Evolutionary conservation across 2,329 filamentous ascomycete species (phyloP).

Genomic region (Rutstroemia sp.): DNA sequence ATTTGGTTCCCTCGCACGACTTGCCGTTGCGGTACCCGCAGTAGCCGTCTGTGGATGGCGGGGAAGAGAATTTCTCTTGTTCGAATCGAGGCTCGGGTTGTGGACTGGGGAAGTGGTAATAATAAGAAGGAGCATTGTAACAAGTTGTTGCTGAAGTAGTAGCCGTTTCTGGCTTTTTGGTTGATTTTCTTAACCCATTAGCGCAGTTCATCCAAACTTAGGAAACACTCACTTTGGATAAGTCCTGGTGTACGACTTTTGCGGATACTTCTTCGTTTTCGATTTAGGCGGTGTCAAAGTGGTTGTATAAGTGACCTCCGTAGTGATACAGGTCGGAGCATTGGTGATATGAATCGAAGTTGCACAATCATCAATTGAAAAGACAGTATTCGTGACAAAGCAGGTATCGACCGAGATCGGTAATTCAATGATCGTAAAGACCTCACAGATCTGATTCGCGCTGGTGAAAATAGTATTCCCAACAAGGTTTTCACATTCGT

Average conservation of each 20-base stretch:
- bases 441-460: not conserved
- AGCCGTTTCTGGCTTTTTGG: no score
- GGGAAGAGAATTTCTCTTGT: no score
- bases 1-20: no score
- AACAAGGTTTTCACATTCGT: not conserved
- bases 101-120: no score
- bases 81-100: no score
- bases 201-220: no score
- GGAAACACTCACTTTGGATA: no score
- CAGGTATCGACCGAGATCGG: not conserved
- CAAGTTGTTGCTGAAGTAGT: no score
- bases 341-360: not conserved
- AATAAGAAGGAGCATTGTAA: no score
- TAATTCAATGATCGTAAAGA: not conserved
- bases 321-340: not conserved
- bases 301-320: not conserved
- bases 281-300: not conserved
- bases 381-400: not conserved
- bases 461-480: not conserved
- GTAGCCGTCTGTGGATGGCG: no score
- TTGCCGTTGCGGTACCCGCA: no score
- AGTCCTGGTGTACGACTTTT: not conserved
- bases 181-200: no score
- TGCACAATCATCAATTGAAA: not conserved
- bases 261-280: not conserved